Conservation (phyloP, 305 asterid genomes). For the Ajuga reptans region DNA sequence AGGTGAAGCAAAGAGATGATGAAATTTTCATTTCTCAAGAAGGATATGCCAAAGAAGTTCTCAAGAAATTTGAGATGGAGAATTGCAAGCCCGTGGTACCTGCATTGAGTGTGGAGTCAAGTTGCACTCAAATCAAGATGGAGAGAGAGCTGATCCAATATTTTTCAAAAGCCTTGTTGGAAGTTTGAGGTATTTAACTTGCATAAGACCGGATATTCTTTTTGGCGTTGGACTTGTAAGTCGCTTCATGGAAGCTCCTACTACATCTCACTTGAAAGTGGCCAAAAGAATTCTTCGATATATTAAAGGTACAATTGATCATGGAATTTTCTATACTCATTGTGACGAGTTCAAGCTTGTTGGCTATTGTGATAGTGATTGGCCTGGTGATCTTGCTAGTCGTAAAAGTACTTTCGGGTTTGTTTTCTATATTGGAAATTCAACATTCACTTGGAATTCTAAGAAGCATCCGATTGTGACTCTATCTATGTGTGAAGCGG, state of each 20-base stretch:
- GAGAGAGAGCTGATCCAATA: not conserved
- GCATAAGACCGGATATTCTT: not conserved
- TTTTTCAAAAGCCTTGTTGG: not conserved
- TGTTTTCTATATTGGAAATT: not conserved
- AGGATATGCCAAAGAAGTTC: not conserved
- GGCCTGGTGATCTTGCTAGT: not conserved
- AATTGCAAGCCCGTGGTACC: not conserved
- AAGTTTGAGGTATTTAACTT: not conserved
- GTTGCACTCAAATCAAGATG: not conserved
- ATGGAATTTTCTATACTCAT: no score
- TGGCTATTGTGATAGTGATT: no score
- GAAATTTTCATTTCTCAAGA: no score
- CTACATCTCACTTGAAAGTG: no score
- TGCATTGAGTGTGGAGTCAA: not conserved
- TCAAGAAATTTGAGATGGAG: not conserved
- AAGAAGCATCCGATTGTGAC: not conserved
- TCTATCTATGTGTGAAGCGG: not conserved
- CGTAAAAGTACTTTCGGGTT: not conserved
- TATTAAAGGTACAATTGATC: no score
- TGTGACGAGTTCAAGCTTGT: no score
- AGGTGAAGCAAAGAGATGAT: no score
- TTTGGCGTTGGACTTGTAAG: no score
- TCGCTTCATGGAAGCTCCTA: no score
- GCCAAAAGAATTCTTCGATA: no score
- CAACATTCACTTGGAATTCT: not conserved